phyloP scores from a whole-genome alignment of 805 yeast species.

The Wickerhamomyces strasburgensis region DNA sequence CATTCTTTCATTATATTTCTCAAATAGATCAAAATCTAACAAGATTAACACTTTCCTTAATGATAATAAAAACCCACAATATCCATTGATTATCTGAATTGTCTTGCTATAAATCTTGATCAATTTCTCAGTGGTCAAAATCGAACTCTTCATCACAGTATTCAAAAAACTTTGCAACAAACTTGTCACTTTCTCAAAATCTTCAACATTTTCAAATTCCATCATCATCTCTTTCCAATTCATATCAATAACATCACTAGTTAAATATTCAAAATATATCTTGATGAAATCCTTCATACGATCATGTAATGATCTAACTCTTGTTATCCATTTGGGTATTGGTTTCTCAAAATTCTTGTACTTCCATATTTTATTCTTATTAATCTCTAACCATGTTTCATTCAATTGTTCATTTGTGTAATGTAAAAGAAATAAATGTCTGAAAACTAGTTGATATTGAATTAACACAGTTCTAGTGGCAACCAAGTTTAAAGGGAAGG shows the following conservation, averaged over 20 bases:
- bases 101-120: conserved; percentile 42
- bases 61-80: conserved; percentile 44
- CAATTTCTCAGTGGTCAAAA: conserved; percentile 55
- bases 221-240: conserved; percentile 42
- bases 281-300: conserved; percentile 47
- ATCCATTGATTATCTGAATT: conserved; percentile 43
- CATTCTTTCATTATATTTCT: conserved; percentile 32
- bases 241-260: conserved; percentile 53
- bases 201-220: conserved; percentile 24
- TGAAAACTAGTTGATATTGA: conserved; percentile 75
- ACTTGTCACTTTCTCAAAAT: conserved; percentile 40
- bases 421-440: conserved; percentile 62
- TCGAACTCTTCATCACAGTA: conserved; percentile 58
- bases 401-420: conserved; percentile 56
- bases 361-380: conserved; percentile 63
- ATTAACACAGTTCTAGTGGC: conserved; percentile 63
- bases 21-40: conserved; percentile 41
- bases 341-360: conserved; percentile 37
- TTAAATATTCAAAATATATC: conserved; percentile 50
- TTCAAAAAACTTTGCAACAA: conserved; percentile 54
- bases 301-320: conserved; percentile 50
- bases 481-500: conserved; percentile 82
- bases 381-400: conserved; percentile 68
- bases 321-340: conserved; percentile 48
- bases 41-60: conserved; percentile 49